Evolutionary conservation across 2,329 filamentous ascomycete species (phyloP), one percentile per base, ranked within the genome.

Genomic region (Nectriaceae sp.): DNA sequence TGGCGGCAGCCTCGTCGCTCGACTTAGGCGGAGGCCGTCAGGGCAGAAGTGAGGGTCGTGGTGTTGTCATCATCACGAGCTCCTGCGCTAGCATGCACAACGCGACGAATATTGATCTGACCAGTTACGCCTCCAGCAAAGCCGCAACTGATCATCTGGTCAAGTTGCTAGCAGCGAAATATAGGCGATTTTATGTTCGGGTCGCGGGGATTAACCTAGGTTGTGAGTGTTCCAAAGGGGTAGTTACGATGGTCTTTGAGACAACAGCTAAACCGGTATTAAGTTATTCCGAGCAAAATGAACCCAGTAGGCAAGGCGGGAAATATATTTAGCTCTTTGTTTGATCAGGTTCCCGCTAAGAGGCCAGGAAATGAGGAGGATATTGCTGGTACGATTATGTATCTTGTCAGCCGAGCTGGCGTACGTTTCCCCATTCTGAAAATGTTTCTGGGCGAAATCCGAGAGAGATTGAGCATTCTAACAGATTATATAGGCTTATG

Each of bases 11-110:
- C 1, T 66, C 69, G 4, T 59, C 65, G 4, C 52, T 64, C 60
- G 15, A 56, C 47, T 20, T 63, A 55, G 44, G 70, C 64, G 3
- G 55, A 58, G 46, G 70, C 64, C 11, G 69, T 65, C 8, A 43
- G 3, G 58, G 56, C 2, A 35, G 58, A 42, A 42, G 39, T 4
- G 44, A 72, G 21, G 75, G 76, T 6, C 65, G 75, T 5, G 76
- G 76, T 0, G 72, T 72, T 1, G 62, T 78, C 15, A 64, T 78
- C 4, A 63, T 80, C 4, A 78, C 75, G 4, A 79, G 76, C 55
- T 76, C 72, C 3, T 79, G 76, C 54, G 75, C 76, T 3, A 77
- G 75, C 56, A 73, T 78, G 70, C 76, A 78, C 49, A 78, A 78
- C 58, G 72, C 60, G 1, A 79, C 76, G 2, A 79, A 79, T 53